Evolutionary conservation across 345 rosid genomes (phyloP).

Genomic region (Pugionium dolabratum): DNA sequence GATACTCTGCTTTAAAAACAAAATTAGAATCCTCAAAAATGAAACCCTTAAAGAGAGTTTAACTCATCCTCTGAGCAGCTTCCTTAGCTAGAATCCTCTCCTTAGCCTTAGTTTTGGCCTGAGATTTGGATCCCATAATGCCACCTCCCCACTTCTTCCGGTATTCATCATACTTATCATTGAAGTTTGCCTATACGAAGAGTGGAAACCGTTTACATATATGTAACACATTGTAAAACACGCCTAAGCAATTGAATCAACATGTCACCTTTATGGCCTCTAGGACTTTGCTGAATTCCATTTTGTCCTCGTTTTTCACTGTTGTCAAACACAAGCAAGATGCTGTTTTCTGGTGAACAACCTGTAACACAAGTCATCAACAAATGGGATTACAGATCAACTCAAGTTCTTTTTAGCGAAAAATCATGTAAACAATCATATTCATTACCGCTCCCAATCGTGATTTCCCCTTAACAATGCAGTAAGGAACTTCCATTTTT

Average conservation of each 20-base stretch:
- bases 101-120: no score
- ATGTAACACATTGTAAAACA: not conserved
- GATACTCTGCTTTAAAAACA: not conserved
- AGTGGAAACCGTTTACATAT: not conserved
- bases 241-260: not conserved
- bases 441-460: constrained; percentile 40
- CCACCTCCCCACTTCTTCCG: no score
- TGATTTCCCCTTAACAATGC: no score
- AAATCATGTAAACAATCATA: not conserved
- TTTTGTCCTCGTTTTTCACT: constrained; percentile 73
- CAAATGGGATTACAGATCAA: not conserved
- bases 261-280: constrained; percentile 72
- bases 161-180: no score
- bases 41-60: not conserved
- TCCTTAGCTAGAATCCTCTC: no score
- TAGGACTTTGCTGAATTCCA: constrained; percentile 70
- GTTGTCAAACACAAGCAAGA: constrained; percentile 16
- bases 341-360: constrained; percentile 77
- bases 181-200: constrained; percentile 52
- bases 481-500: constrained; percentile 69
- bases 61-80: no score
- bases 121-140: no score
- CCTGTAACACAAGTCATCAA: constrained; percentile 36
- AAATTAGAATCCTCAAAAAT: constrained; percentile 2
- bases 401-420: not conserved